Base-by-base conservation (phyloP, 768 basidiomycete species). In the Russula sp. region DNA sequence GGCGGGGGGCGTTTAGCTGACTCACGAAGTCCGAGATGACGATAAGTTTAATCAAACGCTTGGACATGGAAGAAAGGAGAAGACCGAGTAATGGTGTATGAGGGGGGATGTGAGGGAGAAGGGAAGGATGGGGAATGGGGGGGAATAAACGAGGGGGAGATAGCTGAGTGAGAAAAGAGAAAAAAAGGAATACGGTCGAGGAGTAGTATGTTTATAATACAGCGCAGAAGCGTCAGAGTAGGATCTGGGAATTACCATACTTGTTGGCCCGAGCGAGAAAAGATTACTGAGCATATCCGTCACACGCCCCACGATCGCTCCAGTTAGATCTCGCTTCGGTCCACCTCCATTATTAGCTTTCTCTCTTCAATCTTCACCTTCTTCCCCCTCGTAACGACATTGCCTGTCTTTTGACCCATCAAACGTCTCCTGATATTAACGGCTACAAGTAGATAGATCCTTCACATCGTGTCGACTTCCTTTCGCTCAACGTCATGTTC, bases 11-110 rank as follows among this genome's bases (percentile, higher is more conserved):
- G 56, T 39, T 44, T 34, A 31, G 55, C 32, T 59, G 49, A 71
- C 75, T 69, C 63, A 76, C 75, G 27, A 75, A 70, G 67, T 76
- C 75, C 37, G 73, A 74, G 63, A 76, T 66, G 55, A 68, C 58
- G 13, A 65, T 61, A 14, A 70, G 52, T 52, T 69, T 70, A 20
- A 70, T 63, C 10, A 49, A 6, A 31, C 62, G 68, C 57, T 56
- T 65, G 13, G 53, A 42, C 66, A 66, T 71, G 22, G 44, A 22
- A 14, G 40, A 31, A 45, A 34, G 10, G 18, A 22, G 51, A 37
- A 18, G 35, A 16, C 27, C 27, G 6, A 27, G 18, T 7, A 59
- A 31, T 44, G 18, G 16, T 44, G 42, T 7, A 40, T 44, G 42
- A 40, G 39, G 49, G 40, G 63, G 14, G 45, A 27, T n/a, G 62